These are phyloP conservation scores for Lepidopterella palustris DNA, from an alignment of 495 filamentous ascomycete species.

Conservation along the genomic window DNA sequence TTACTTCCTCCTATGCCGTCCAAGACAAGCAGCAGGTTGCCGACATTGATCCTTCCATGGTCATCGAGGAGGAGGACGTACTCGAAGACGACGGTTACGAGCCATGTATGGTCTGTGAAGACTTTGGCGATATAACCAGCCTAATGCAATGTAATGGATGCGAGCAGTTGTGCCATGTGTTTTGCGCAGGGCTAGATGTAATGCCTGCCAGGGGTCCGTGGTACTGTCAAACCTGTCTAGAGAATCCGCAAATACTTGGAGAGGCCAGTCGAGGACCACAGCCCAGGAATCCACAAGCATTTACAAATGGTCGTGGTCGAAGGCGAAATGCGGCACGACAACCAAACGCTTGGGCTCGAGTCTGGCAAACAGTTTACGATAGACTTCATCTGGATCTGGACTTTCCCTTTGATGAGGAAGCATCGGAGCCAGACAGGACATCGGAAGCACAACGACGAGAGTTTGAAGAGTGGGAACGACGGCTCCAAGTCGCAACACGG, in stretches of 20 bases:
- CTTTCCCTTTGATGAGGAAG: slow-evolving; percentile 79
- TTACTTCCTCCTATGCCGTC: slow-evolving; percentile 75
- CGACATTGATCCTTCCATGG: slow-evolving; percentile 76
- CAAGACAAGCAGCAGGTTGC: slow-evolving; percentile 83
- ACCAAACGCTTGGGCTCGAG: slow-evolving; percentile 52
- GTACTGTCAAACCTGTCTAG: slow-evolving; percentile 76
- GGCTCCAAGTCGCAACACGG: slow-evolving; percentile 69
- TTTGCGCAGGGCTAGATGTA: slow-evolving; percentile 71
- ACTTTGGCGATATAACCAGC: slow-evolving; percentile 66
- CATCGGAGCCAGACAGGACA: slow-evolving; percentile 53
- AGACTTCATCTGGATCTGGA: slow-evolving; percentile 74
- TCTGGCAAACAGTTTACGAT: slow-evolving; percentile 62
- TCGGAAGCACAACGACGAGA: slow-evolving; percentile 54
- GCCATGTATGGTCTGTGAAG: slow-evolving; percentile 76
- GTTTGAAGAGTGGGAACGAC: slow-evolving; percentile 67
- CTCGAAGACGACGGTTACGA: slow-evolving; percentile 52
- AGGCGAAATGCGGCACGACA: slow-evolving; percentile 33
- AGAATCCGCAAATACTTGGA: slow-evolving; percentile 37
- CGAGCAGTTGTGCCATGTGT: slow-evolving; percentile 74
- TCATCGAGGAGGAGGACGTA: slow-evolving; percentile 58
- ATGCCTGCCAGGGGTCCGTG: slow-evolving; percentile 64
- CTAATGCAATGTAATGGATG: slow-evolving; percentile 85
- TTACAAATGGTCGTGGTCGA: slow-evolving; percentile 48
- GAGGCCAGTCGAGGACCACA: slow-evolving; percentile 21
- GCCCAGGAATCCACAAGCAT: slow-evolving; percentile 39